Evolutionary conservation across 2,329 filamentous ascomycete species (phyloP).

Genomic region (Alternaria atra): DNA sequence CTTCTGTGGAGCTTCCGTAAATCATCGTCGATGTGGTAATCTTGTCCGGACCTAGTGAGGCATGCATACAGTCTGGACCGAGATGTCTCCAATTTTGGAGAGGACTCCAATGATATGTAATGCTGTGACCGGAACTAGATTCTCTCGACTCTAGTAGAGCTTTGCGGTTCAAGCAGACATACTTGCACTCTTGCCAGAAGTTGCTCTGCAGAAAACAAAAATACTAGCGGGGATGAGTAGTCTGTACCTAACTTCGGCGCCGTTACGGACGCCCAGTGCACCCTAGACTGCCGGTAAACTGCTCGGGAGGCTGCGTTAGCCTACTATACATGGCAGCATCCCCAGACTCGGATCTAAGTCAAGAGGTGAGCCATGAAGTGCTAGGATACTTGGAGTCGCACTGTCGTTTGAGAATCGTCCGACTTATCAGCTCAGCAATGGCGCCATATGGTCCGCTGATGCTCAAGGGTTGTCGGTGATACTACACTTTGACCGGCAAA

Average conservation of each 20-base stretch:
- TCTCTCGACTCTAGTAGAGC: neutral
- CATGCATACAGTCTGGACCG: neutral
- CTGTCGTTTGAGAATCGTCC: neutral
- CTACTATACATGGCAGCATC: neutral
- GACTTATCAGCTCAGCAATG: constrained; percentile 4
- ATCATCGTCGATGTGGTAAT: constrained; percentile 3
- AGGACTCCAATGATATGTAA: neutral
- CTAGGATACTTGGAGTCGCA: neutral
- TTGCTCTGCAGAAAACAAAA: neutral
- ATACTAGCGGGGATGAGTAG: neutral
- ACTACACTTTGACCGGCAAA: neutral
- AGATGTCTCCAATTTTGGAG: neutral
- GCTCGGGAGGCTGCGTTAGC: constrained; percentile 17
- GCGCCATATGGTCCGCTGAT: constrained; percentile 3
- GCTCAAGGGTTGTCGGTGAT: neutral
- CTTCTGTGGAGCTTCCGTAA: neutral
- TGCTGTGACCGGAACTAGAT: neutral
- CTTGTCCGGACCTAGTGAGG: neutral
- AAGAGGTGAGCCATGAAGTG: neutral
- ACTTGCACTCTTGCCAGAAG: neutral
- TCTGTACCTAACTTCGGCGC: neutral
- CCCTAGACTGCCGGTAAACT: neutral
- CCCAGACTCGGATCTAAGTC: constrained; percentile 3
- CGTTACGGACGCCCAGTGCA: neutral
- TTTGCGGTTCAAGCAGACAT: neutral